These are phyloP conservation scores for Daphne laureola DNA, from an alignment of 441 rosid genomes.

Conservation along the genomic window DNA sequence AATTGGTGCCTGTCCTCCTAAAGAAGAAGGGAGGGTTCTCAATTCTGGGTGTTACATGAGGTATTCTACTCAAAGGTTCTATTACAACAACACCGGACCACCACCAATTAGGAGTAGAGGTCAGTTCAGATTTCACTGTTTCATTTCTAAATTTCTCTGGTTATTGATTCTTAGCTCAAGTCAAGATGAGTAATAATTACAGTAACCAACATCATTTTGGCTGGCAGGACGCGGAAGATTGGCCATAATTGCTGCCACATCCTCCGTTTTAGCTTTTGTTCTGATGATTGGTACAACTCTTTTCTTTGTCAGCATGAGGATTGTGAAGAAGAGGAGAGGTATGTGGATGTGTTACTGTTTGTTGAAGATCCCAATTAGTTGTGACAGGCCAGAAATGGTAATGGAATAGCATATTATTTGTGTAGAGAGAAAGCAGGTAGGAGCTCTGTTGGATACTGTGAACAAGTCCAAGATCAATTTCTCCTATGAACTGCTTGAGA, in stretches of 20 bases:
- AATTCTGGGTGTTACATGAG: constrained; percentile 80
- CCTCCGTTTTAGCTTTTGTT: constrained; percentile 38
- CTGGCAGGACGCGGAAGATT: constrained; percentile 34
- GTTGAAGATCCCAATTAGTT: neutral
- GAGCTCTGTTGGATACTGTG: constrained; percentile 35
- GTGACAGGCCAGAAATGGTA: neutral
- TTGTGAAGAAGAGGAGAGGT: constrained; percentile 43
- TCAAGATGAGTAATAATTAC: no score
- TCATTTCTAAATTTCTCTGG: neutral
- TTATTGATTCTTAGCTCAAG: no score
- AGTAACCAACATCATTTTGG: neutral
- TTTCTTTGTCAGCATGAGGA: constrained; percentile 36
- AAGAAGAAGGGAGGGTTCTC: constrained; percentile 60
- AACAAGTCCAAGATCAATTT: constrained; percentile 63
- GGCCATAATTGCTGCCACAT: constrained; percentile 39
- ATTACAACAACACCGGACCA: constrained; percentile 34
- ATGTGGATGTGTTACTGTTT: constrained; percentile 13
- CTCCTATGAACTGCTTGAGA: constrained; percentile 76
- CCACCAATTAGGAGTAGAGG: constrained; percentile 30
- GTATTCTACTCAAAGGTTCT: constrained; percentile 55
- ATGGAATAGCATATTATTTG: constrained; percentile 8
- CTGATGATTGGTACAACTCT: constrained; percentile 27
- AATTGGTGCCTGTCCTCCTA: constrained; percentile 44
- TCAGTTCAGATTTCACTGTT: constrained; percentile 15
- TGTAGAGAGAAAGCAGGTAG: constrained; percentile 60